Evolutionary conservation across 352 stramenopile genomes (phyloP).

Genomic region (Globisporangium cystogenes): DNA sequence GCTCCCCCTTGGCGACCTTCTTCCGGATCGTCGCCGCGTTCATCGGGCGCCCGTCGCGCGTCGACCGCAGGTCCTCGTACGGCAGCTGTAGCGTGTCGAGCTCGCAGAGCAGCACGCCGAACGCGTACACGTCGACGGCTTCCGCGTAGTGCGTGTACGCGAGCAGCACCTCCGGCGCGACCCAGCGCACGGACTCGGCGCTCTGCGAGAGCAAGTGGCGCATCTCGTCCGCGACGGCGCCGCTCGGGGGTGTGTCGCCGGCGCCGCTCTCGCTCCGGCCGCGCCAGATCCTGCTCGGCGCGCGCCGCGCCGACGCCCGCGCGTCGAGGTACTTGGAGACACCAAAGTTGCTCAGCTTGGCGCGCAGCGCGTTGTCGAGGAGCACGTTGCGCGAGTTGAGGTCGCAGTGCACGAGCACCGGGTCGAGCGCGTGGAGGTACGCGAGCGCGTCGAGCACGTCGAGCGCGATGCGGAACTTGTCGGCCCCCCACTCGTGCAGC

Average conservation of each 20-base stretch:
- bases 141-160: slow-evolving; percentile 16
- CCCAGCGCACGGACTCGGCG: slow-evolving; percentile 11
- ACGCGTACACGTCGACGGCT: slow-evolving; percentile 19
- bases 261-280: not conserved
- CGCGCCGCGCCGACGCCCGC: not conserved
- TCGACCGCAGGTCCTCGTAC: slow-evolving; percentile 11
- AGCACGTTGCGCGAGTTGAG: slow-evolving; percentile 25
- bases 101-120: slow-evolving; percentile 17
- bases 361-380: slow-evolving; percentile 12
- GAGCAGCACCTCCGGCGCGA: slow-evolving; percentile 17
- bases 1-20: slow-evolving; percentile 20
- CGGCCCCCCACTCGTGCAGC: slow-evolving; percentile 18
- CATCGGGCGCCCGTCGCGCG: slow-evolving; percentile 5
- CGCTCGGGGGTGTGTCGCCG: not conserved
- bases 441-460: slow-evolving; percentile 36
- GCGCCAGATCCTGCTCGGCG: not conserved
- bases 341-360: slow-evolving; percentile 25
- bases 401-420: slow-evolving; percentile 20
- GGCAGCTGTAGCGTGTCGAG: slow-evolving; percentile 18
- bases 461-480: slow-evolving; percentile 35
- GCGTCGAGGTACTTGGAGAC: slow-evolving; percentile 16
- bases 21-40: slow-evolving; percentile 21
- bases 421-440: slow-evolving; percentile 25
- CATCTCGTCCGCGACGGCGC: slow-evolving; percentile 14
- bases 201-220: slow-evolving; percentile 15